These are phyloP conservation scores for Cordyceps fumosorosea DNA, from an alignment of 2,329 filamentous ascomycete species.

Conservation along the genomic window DNA sequence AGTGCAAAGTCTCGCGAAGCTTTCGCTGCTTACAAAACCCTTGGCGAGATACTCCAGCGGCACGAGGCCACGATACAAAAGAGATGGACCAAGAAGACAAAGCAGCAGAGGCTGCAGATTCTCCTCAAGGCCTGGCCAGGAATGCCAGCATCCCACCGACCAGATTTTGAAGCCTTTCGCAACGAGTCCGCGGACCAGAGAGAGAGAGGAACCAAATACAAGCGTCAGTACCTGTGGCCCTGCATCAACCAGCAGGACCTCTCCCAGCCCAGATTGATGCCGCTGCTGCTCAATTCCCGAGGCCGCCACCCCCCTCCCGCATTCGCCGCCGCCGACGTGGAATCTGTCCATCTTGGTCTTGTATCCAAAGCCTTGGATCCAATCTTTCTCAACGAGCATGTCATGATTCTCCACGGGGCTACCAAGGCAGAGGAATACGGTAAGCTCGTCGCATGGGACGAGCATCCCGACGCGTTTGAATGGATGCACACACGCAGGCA, in stretches of 20 bases:
- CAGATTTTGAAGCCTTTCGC: slow-evolving; percentile 40
- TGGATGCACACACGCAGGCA: slow-evolving; percentile 29
- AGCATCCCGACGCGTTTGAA: slow-evolving; percentile 30
- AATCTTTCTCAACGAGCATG: slow-evolving; percentile 24
- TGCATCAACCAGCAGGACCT: slow-evolving; percentile 54
- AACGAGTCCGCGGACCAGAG: slow-evolving; percentile 17
- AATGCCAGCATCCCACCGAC: slow-evolving; percentile 43
- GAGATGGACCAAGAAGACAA: slow-evolving; percentile 49
- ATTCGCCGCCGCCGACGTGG: slow-evolving; percentile 42
- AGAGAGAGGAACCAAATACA: slow-evolving; percentile 11
- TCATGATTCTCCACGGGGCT: slow-evolving; percentile 29
- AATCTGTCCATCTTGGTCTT: slow-evolving; percentile 25
- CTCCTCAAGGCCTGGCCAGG: slow-evolving; percentile 42
- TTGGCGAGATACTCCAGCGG: slow-evolving; percentile 39
- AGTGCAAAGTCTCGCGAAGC: slow-evolving; percentile 7
- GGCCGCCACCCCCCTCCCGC: slow-evolving; percentile 37
- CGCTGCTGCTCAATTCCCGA: slow-evolving; percentile 46
- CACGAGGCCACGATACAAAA: slow-evolving; percentile 45
- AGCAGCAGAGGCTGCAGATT: slow-evolving; percentile 36
- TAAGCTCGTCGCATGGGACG: slow-evolving; percentile 27
- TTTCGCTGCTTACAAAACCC: slow-evolving; percentile 20
- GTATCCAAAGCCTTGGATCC: slow-evolving; percentile 20
- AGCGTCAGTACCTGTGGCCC: slow-evolving; percentile 41
- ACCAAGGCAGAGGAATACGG: slow-evolving; percentile 28
- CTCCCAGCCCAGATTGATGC: slow-evolving; percentile 32